Evolutionary conservation across 2,329 filamentous ascomycete species (phyloP), one percentile per base, ranked within the genome.

Genomic region (Microdochium paspali): DNA sequence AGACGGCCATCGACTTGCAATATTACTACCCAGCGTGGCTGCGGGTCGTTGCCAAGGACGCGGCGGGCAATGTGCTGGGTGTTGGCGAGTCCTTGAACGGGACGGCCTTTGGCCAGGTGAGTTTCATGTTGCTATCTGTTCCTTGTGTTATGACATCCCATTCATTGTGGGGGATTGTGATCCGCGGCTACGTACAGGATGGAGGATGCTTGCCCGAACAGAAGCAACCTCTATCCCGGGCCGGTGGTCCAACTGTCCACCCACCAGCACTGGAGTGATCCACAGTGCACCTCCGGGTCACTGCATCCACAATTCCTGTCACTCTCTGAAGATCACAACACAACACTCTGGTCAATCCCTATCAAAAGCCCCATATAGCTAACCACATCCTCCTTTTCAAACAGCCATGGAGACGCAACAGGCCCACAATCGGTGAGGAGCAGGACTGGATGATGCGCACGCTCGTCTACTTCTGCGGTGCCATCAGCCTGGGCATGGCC

Each of bases 1-100:
- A 70, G 53, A 69, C 66, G 2, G 46, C 20, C 10, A 53, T 58
- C 26, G 45, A 48, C n/a, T 25, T 55, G 21, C 46, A 44, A 18
- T 43, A 67, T 45, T 49, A 50, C 23, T 53, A 51, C 44, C 51
- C 54, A 2, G 46, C 46, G 18, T 56, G 48, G 23, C 44, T 57
- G 24, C 44, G 53, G 40, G 50, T 51, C 4, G 51, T 53, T 1
- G 52, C 53, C 31, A 45, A 50, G 15, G 51, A 57, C 45, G 44
- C 51, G 3, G 20, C 44, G 15, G 50, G 49, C 4, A 46, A 52
- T 10, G 51, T 50, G 49, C 24, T 56, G 13, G 53, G 51, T 20
- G 23, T 49, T 13, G 50, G 51, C 10, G 47, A 49, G n/a, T 45
- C 48, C 10, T 23, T 53, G 21, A 47, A 54, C 31, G 46, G 47